These are phyloP conservation scores for Starmerella gropengiesseri DNA, from an alignment of 805 yeast species.

Conservation along the genomic window DNA sequence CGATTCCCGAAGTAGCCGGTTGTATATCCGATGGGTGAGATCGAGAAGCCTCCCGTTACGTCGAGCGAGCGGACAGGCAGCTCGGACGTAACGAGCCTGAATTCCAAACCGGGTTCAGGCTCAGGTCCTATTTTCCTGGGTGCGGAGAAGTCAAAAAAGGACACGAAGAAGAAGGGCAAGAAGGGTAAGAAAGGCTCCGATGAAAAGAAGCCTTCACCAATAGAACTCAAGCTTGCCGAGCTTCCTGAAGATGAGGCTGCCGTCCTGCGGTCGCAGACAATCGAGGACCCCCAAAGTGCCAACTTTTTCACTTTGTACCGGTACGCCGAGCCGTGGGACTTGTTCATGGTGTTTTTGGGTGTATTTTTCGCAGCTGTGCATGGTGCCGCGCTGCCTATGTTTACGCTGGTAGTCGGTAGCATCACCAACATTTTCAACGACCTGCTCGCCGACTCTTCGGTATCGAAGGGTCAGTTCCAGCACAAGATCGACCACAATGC, in stretches of 20 bases:
- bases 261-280: constrained; percentile 30
- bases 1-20: no score
- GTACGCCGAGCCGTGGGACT: constrained; percentile 29
- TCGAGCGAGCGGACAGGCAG: no score
- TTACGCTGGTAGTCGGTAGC: constrained; percentile 34
- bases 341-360: constrained; percentile 27
- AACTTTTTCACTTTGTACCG: constrained; percentile 28
- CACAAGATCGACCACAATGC: constrained; percentile 30
- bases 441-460: constrained; percentile 25
- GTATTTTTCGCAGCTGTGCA: constrained; percentile 29
- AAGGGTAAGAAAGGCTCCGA: constrained; percentile 4
- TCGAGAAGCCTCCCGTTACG: no score
- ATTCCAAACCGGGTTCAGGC: no score
- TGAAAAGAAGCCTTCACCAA: constrained; percentile 6
- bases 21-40: no score
- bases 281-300: constrained; percentile 20
- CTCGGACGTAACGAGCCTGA: no score
- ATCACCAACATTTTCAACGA: constrained; percentile 32
- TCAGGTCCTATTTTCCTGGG: no score
- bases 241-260: constrained; percentile 29
- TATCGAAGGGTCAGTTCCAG: constrained; percentile 28
- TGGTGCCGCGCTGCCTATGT: constrained; percentile 35
- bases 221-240: constrained; percentile 17
- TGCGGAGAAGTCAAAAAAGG: neutral
- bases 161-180: constrained; percentile 3